These are phyloP conservation scores for Spergularia bocconei DNA, from an alignment of 148 eudicot genomes.

Conservation along the genomic window DNA sequence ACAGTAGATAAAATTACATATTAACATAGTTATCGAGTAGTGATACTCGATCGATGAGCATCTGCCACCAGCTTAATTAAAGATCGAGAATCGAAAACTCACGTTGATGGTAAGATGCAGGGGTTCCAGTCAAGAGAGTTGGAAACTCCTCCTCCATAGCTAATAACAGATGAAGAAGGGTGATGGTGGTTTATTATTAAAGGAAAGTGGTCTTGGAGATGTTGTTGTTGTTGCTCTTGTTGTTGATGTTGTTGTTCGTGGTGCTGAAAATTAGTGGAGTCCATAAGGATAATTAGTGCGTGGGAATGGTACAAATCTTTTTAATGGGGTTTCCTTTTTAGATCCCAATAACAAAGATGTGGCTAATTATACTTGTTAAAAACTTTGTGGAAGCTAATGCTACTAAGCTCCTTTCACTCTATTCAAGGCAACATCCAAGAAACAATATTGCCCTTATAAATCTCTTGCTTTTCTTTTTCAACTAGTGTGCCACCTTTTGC, in stretches of 20 bases:
- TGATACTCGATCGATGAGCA: too few relatives aligned
- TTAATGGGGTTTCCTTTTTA: conserved; percentile 29
- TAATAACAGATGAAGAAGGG: conserved; percentile 16
- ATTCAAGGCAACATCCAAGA: conserved; percentile 32
- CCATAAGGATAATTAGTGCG: conserved; percentile 22
- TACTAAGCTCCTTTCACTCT: conserved; percentile 36
- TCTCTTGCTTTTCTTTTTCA: conserved; percentile 25
- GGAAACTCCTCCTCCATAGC: conserved; percentile 34
- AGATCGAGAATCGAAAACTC: conserved; percentile 1
- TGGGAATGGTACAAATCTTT: not conserved
- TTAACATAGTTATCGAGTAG: too few relatives aligned
- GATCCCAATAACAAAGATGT: conserved; percentile 43
- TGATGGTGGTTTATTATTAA: conserved; percentile 9
- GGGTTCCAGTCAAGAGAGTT: conserved; percentile 29
- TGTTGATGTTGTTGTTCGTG: conserved; percentile 25
- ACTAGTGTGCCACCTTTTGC: conserved; percentile 29
- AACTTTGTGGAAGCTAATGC: conserved; percentile 5
- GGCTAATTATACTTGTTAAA: conserved; percentile 29
- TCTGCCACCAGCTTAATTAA: too few relatives aligned
- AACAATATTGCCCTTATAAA: conserved; percentile 18
- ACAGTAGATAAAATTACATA: too few relatives aligned
- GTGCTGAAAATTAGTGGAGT: conserved; percentile 44
- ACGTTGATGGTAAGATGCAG: conserved; percentile 28
- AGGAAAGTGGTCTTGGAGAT: conserved; percentile 34
- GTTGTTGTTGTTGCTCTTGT: conserved; percentile 25